Base-by-base conservation (phyloP, 768 basidiomycete genomes). In the Panus rudis region DNA sequence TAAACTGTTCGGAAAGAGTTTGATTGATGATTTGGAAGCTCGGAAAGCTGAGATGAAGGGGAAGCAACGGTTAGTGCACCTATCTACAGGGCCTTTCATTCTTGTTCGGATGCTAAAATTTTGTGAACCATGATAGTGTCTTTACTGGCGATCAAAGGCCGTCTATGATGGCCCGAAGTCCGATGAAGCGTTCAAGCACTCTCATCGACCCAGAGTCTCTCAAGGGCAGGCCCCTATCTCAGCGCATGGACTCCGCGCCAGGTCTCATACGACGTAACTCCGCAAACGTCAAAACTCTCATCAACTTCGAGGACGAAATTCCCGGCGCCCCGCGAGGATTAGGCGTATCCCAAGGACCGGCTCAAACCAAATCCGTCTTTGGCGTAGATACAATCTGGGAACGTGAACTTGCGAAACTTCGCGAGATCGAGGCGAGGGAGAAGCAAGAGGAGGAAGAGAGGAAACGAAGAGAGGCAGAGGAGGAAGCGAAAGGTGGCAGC, bases 381-480 rank as follows among this genome's bases (percentile, higher is more conserved):
- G 92, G 92, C 2, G 84, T 88, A 1, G 92, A 96, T 60, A 85
- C 84, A n/a, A 55, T 94, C 8, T 94, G 92, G 92, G 85, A 93
- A 56, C 73, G 78, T 30, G 92, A 96, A 62, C 75, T 92, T 70
- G 76, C 63, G 14, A 94, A 88, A 60, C 67, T 94, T 41, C 76
- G 76, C 49, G 71, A 79, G 47, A 86, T 92, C 0, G 83, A 94
- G 59, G 81, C 77, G 11, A 59, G 54, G 40, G 91, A 92, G 57
- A 72, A 66, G 43, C 58, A 54, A 10, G 81, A 78, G 44, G 73
- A 70, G n/a, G 76, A 78, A 46, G 73, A 69, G 25, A 69, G 65
- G 41, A 66, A 54, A 56, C 67, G 59, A 38, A 60, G 56, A 41
- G 75, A 79, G 45, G 72, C 65, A 37, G 69, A 67, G 49, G 72